Conservation (phyloP, 768 basidiomycete genomes). For the Neoboletus subvelutipes region DNA sequence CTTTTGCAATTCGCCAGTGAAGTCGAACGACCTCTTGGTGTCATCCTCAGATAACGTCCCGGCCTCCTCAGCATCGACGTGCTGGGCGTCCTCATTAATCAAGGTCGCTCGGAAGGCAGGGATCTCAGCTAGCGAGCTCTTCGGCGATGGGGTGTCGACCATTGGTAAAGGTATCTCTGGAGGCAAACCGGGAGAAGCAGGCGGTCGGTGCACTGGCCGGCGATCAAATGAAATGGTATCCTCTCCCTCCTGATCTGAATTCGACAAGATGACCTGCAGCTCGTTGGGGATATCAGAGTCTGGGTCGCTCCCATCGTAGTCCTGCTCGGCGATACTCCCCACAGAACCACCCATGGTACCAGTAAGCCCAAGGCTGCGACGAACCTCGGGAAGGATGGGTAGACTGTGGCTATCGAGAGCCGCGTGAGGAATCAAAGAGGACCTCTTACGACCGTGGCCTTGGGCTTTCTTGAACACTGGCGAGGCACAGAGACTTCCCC, state of each 20-base stretch:
- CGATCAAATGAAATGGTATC: slow-evolving; percentile 40
- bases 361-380: slow-evolving; percentile 57
- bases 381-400: slow-evolving; percentile 49
- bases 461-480: slow-evolving; percentile 38
- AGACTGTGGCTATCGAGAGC: slow-evolving; percentile 24
- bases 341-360: slow-evolving; percentile 69
- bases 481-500: slow-evolving; percentile 21
- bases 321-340: slow-evolving; percentile 44
- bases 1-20: slow-evolving; percentile 72
- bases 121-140: slow-evolving; percentile 21
- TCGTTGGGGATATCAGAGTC: slow-evolving; percentile 85
- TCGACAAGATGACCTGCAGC: slow-evolving; percentile 58
- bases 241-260: slow-evolving; percentile 39
- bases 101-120: slow-evolving; percentile 46
- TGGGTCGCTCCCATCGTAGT: slow-evolving; percentile 56
- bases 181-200: slow-evolving; percentile 43
- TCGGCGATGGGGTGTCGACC: slow-evolving; percentile 8
- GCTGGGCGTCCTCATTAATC: slow-evolving; percentile 44
- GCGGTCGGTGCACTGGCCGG: not conserved
- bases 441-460: slow-evolving; percentile 23
- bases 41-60: slow-evolving; percentile 53
- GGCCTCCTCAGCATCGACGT: slow-evolving; percentile 41
- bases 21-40: slow-evolving; percentile 81
- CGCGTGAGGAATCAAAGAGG: slow-evolving; percentile 21
- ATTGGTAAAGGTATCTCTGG: slow-evolving; percentile 41